Conservation (phyloP, 2,329 filamentous ascomycete species). For the Elsinoe batatas region DNA sequence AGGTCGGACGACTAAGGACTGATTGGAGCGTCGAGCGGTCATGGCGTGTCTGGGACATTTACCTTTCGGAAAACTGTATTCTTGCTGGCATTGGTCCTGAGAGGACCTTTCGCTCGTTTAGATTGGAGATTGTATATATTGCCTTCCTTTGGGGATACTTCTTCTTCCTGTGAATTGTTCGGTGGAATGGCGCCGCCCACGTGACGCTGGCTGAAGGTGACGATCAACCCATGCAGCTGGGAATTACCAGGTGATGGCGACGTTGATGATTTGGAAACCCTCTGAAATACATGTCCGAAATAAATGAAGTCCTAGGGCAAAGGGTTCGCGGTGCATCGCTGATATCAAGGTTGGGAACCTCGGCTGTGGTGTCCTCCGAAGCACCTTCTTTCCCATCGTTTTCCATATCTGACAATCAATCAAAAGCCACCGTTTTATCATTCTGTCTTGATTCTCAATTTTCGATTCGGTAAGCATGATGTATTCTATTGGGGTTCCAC, state of each 20-base stretch:
- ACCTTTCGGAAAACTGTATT: neutral
- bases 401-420: too few relatives aligned
- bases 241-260: neutral
- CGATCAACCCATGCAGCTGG: neutral
- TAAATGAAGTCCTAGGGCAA: neutral
- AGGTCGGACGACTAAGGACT: neutral
- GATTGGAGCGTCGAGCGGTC: neutral
- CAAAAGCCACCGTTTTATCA: too few relatives aligned
- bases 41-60: neutral
- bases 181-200: neutral
- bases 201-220: neutral
- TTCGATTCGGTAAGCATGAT: too few relatives aligned
- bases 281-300: neutral
- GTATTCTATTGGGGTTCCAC: too few relatives aligned
- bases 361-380: too few relatives aligned
- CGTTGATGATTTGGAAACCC: neutral
- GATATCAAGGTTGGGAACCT: too few relatives aligned
- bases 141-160: neutral
- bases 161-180: too few relatives aligned
- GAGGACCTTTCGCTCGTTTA: neutral
- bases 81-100: neutral
- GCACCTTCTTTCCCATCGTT: too few relatives aligned
- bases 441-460: too few relatives aligned
- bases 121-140: conserved; percentile 1
- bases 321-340: neutral